phyloP scores from a whole-genome alignment of 2,329 filamentous ascomycete species.

The Coleophoma eucalyptorum region DNA sequence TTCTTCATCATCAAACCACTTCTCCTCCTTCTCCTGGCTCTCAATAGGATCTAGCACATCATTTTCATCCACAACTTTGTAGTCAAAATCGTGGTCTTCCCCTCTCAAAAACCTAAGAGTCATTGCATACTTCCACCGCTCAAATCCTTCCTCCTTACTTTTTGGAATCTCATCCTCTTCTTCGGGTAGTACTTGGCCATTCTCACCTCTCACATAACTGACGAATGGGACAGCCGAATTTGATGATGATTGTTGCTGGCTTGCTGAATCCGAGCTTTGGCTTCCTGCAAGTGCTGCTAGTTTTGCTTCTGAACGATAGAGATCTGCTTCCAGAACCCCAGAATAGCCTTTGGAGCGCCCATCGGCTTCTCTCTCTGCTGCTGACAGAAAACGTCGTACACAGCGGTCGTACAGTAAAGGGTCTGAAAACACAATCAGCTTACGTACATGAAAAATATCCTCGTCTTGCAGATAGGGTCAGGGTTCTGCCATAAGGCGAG shows the following conservation, averaged over 20 bases:
- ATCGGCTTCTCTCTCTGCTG: conserved; percentile 29
- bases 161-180: conserved; percentile 25
- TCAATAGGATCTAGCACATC: conserved; percentile 28
- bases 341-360: conserved; percentile 29
- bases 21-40: conserved; percentile 26
- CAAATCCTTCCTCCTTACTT: conserved; percentile 27
- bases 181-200: conserved; percentile 24
- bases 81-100: conserved; percentile 29
- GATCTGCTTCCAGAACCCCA: conserved; percentile 29
- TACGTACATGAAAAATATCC: not conserved
- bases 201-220: conserved; percentile 17
- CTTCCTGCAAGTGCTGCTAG: conserved; percentile 21
- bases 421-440: conserved; percentile 20
- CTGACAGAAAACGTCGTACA: conserved; percentile 26
- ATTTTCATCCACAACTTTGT: conserved; percentile 24
- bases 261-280: not conserved
- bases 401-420: conserved; percentile 30
- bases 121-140: conserved; percentile 29
- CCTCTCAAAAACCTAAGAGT: conserved; percentile 28
- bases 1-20: conserved; percentile 31
- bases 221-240: conserved; percentile 15
- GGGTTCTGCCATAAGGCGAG: too few relatives aligned
- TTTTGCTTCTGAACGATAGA: conserved; percentile 29
- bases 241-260: not conserved
- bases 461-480: too few relatives aligned